Conservation (phyloP, 2,329 filamentous ascomycete genomes). For the Aspergillus ochraceus region DNA sequence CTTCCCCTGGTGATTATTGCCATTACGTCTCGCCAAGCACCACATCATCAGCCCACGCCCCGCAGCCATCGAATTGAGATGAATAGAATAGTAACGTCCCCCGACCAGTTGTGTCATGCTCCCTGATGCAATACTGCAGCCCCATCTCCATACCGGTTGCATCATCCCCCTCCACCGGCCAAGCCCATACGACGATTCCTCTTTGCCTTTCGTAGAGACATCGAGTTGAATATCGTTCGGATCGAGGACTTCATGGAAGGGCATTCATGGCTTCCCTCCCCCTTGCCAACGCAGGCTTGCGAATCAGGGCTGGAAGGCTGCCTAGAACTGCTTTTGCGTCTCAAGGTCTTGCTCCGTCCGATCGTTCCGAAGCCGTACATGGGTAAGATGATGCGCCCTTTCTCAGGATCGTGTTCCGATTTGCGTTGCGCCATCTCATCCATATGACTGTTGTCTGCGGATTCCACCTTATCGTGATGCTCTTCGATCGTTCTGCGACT, state of each 20-base stretch:
- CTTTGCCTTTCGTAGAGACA: conserved; percentile 16
- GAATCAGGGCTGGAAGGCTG: not conserved
- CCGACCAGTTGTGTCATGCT: not conserved
- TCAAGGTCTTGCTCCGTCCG: conserved; percentile 12
- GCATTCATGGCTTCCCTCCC: conserved; percentile 3
- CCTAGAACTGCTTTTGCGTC: conserved; percentile 5
- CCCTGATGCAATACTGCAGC: conserved; percentile 12
- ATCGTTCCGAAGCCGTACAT: conserved; percentile 6
- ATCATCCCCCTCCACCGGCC: conserved; percentile 19
- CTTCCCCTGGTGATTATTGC: not conserved
- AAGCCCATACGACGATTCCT: conserved; percentile 12
- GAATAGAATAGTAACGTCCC: conserved; percentile 10
- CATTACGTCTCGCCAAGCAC: conserved; percentile 16
- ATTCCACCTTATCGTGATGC: not conserved
- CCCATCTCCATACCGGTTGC: conserved; percentile 6
- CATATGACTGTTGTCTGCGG: not conserved
- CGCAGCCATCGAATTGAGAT: conserved; percentile 9
- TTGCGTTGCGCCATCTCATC: not conserved
- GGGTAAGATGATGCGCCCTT: not conserved
- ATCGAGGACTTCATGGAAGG: conserved; percentile 14
- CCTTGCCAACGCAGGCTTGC: not conserved
- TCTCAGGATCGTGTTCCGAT: conserved; percentile 7
- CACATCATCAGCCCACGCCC: conserved; percentile 9
- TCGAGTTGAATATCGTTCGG: conserved; percentile 22
- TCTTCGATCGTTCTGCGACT: not conserved